Percentiles rank a stretch among this genome's conserved stretches.
Evolutionary conservation across 108 stramenopile species (phyloP).

Genomic region (Pseudonitzschia multiseries): DNA sequence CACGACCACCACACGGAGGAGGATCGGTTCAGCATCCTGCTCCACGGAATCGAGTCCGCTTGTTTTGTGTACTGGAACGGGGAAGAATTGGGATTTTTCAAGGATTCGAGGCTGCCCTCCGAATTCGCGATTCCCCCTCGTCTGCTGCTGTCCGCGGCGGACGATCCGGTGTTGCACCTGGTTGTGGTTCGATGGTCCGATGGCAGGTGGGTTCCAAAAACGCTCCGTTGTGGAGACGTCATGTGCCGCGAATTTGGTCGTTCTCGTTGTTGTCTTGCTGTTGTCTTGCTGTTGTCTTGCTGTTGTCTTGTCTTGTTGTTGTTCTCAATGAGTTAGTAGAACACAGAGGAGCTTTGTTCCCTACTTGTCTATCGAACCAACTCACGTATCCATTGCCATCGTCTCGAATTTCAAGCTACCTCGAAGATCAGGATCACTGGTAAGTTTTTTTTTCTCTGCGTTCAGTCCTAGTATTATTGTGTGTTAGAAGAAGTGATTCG

Average conservation of each 20-base stretch:
- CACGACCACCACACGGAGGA: no score
- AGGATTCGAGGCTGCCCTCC: constrained; percentile 79
- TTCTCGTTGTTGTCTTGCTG: background rate
- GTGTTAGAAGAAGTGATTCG: no score
- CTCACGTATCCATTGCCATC: no score
- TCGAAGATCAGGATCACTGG: constrained; percentile 98
- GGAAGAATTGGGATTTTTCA: constrained; percentile 67
- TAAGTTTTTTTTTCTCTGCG: background rate
- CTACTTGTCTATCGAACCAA: no score
- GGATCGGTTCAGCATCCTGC: constrained; percentile 42
- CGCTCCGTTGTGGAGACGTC: no score
- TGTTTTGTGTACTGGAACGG: constrained; percentile 82
- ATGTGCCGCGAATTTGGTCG: background rate
- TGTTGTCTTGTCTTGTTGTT: no score
- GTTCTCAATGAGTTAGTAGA: no score
- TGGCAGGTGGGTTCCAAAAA: constrained; percentile 33
- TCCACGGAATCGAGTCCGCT: constrained; percentile 78
- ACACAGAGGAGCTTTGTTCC: no score
- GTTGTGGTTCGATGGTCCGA: constrained; percentile 86
- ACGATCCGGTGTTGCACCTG: constrained; percentile 44
- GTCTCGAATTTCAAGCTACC: constrained; percentile 38
- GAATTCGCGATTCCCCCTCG: constrained; percentile 62
- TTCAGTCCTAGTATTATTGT: background rate
- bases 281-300: no score
- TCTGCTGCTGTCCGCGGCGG: constrained; percentile 13